These are phyloP conservation scores for Eucalyptus polybractea DNA, from an alignment of 345 rosid genomes.

Conservation along the genomic window DNA sequence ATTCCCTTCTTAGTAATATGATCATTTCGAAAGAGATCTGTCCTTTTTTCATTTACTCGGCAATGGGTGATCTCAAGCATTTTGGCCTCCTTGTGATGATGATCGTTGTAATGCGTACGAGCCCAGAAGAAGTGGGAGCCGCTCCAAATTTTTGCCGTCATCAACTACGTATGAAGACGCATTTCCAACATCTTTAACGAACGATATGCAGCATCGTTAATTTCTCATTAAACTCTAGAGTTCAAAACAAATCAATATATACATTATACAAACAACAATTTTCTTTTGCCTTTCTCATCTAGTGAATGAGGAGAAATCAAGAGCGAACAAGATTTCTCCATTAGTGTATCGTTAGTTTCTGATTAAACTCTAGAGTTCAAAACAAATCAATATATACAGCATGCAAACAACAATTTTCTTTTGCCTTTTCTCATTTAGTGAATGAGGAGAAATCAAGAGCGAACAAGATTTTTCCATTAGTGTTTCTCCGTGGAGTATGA, in stretches of 20 bases:
- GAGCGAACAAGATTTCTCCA: no score
- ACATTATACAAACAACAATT: not conserved
- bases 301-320: no score
- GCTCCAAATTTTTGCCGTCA: not conserved
- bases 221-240: not conserved
- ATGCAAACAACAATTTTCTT: no score
- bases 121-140: not conserved
- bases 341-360: no score
- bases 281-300: not conserved
- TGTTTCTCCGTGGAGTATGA: not conserved
- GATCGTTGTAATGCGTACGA: not conserved
- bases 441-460: constrained; percentile 11
- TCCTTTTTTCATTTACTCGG: not conserved
- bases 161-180: not conserved
- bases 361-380: no score
- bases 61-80: not conserved
- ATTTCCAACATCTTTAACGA: not conserved
- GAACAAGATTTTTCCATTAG: not conserved
- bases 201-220: not conserved
- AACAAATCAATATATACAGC: no score
- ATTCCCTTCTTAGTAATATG: not conserved
- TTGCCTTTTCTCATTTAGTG: not conserved
- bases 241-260: not conserved
- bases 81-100: not conserved
- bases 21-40: not conserved